A percentile compares a stretch with the other conserved stretches of the same genome.
Conservation (phyloP, 352 stramenopile species). For the Phytophthora chlamydospora region DNA sequence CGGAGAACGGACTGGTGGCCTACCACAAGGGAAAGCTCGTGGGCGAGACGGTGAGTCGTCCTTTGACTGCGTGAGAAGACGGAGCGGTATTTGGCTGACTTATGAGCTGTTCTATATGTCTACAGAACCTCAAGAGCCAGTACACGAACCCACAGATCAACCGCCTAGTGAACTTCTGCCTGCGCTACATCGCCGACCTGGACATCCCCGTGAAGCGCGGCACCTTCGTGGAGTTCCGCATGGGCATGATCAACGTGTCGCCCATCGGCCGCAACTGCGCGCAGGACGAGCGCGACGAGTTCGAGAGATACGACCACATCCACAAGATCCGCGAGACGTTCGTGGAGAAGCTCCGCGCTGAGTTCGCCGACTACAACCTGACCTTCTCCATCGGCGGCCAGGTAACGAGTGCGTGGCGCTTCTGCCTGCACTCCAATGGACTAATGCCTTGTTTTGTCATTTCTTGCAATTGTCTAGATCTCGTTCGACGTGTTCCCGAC, state of each 20-base stretch:
- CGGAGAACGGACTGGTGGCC: constrained; percentile 98
- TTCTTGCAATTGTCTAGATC: constrained; percentile 67
- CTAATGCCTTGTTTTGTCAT: constrained; percentile 1
- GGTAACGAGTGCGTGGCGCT: constrained; percentile 30
- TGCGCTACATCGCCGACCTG: constrained; percentile 94
- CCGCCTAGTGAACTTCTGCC: constrained; percentile 96
- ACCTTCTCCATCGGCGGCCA: constrained; percentile 98
- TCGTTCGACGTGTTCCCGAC: constrained; percentile 98
- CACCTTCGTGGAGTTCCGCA: constrained; percentile 99
- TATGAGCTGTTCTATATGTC: constrained; percentile 4
- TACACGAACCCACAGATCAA: constrained; percentile 98
- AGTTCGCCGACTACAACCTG: constrained; percentile 95
- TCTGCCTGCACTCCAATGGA: no score
- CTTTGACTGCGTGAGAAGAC: neutral
- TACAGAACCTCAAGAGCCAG: constrained; percentile 92
- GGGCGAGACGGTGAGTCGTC: constrained; percentile 72
- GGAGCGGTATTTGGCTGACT: neutral
- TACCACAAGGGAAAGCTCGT: constrained; percentile 96
- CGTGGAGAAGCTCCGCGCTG: constrained; percentile 94
- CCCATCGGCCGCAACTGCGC: constrained; percentile 99
- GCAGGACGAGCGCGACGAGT: constrained; percentile 97
- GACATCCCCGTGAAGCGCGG: constrained; percentile 98
- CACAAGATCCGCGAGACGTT: constrained; percentile 95
- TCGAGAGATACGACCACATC: constrained; percentile 97
- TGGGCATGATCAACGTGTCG: constrained; percentile 99